Evolutionary conservation across 1,284 basidiomycete genomes (phyloP).

Genomic region (Wallemia mellicola): DNA sequence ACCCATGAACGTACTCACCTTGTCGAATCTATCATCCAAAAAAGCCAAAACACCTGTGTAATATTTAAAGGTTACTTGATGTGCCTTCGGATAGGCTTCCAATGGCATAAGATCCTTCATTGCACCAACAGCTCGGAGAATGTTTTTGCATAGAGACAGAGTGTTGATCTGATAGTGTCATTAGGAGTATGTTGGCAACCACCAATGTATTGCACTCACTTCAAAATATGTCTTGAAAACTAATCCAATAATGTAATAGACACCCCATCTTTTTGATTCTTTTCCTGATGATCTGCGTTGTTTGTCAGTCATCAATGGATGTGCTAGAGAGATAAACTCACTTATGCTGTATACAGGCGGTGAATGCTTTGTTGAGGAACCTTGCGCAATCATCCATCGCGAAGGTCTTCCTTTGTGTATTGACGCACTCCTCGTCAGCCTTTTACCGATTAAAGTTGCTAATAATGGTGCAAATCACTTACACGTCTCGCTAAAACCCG

Average conservation of each 20-base stretch:
- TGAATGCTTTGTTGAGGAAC: slow-evolving; percentile 70
- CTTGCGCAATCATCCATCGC: slow-evolving; percentile 67
- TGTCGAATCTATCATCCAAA: slow-evolving; percentile 62
- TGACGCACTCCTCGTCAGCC: not conserved
- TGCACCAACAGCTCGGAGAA: slow-evolving; percentile 58
- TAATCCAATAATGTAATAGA: slow-evolving; percentile 75
- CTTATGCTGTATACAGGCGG: slow-evolving; percentile 67
- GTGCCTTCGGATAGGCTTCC: slow-evolving; percentile 40
- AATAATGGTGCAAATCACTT: not conserved
- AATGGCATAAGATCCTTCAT: slow-evolving; percentile 58
- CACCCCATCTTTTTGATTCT: slow-evolving; percentile 67
- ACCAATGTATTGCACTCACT: slow-evolving; percentile 17
- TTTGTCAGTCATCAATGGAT: slow-evolving; percentile 1
- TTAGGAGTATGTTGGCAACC: too few species aligned
- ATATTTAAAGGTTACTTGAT: slow-evolving; percentile 76
- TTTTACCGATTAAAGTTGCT: not conserved
- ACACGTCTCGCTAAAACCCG: not conserved
- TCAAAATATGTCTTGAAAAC: slow-evolving; percentile 85
- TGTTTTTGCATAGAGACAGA: slow-evolving; percentile 69
- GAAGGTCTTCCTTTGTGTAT: not conserved
- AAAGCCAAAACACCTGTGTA: slow-evolving; percentile 83
- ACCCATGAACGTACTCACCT: slow-evolving; percentile 20
- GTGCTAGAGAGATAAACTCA: slow-evolving; percentile 14
- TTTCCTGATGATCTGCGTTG: slow-evolving; percentile 28
- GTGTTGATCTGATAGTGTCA: slow-evolving; percentile 40